Base-by-base conservation (phyloP, 495 filamentous ascomycete genomes). In the Aspergillus cristatus region DNA sequence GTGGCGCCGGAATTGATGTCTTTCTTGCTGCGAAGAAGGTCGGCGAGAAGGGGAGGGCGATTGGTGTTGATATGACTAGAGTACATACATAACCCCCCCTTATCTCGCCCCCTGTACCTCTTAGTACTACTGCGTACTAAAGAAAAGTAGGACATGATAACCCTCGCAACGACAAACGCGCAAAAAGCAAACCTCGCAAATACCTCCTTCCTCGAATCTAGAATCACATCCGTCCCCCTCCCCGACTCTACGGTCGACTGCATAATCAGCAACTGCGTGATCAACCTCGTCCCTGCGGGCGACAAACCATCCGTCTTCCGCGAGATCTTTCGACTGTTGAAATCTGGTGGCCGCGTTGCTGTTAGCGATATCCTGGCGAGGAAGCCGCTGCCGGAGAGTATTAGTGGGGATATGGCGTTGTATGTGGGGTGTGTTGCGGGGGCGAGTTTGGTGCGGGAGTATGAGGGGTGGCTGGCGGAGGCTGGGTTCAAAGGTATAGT, bases 31-130 rank as follows among this genome's bases (percentile, higher is more conserved):
- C 74, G 3, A 52, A 55, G 32, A 75, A 71, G 39, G 70, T 84
- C 10, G 79, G 79, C 0, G 32, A 43, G 0, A 54, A 47, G 2
- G 79, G 79, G 4, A 56, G 54, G 7, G 75, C 66, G 1, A 76
- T 81, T 36, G 81, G 79, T 12, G 56, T 84, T 14, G 81, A 85
- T 53, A 83, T 83, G 72, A 82, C 70, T 43, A 62, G 78, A 47
- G 76, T 74, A 45, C 31, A 8, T 4, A 24, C 8, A 24, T 24
- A 4, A 4, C 8, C 20, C 8, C 20, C 20, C 20, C 20, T 24
- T 8, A 24, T 4, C 20, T 8, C 4, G 20, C 20, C 20, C 20
- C 4, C 20, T 4, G 8, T 24, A 37, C 29, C 10, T 28, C 18
- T 34, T 11, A 8, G 28, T n/a, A 18, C 16, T 44, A 20, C 22